Percentiles rank a stretch among this genome's conserved stretches.
These are phyloP conservation scores for Neopestalotiopsis clavispora DNA, from an alignment of 2,329 filamentous ascomycete genomes.

Conservation along the genomic window DNA sequence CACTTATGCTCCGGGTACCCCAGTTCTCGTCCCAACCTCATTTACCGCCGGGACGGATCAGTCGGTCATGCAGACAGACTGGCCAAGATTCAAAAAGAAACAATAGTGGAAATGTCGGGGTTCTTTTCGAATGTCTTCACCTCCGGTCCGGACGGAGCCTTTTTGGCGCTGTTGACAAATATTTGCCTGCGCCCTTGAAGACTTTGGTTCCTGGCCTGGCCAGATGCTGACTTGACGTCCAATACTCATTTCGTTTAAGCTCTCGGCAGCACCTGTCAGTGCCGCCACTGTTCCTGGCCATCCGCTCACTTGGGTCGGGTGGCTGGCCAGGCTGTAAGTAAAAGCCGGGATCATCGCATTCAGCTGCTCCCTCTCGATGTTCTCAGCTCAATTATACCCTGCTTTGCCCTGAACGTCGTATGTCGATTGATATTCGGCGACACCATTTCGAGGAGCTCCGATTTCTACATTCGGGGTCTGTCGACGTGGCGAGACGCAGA, in stretches of 20 bases:
- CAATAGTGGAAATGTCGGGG: background rate
- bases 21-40: conserved; percentile 8
- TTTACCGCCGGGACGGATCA: conserved; percentile 1
- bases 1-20: conserved; percentile 2
- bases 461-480: background rate
- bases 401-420: background rate
- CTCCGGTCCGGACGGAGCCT: background rate
- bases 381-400: background rate
- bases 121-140: background rate
- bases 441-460: background rate
- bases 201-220: background rate
- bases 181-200: background rate
- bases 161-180: background rate
- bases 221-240: too few relatives aligned
- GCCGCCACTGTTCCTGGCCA: background rate
- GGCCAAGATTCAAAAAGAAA: background rate
- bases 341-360: background rate
- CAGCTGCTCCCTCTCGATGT: background rate
- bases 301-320: background rate
- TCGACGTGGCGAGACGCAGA: background rate
- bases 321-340: background rate
- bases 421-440: background rate
- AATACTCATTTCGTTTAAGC: conserved; percentile 9
- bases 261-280: conserved; percentile 5
- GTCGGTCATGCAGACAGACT: background rate